phyloP scores from a whole-genome alignment of 2,329 filamentous ascomycete species.

The Epichloe aotearoae region DNA sequence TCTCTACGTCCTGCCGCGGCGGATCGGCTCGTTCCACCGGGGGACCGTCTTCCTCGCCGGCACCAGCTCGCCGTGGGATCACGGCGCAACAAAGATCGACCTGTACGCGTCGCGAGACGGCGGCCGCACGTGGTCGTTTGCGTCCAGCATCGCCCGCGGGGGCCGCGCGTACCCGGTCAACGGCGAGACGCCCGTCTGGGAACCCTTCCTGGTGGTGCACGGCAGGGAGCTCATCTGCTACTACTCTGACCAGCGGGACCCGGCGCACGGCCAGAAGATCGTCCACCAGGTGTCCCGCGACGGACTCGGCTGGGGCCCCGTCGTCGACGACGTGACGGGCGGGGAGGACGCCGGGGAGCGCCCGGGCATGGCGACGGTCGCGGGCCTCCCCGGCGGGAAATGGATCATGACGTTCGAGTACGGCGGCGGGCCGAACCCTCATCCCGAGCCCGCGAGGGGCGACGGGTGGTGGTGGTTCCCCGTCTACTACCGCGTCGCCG shows the following conservation, averaged over 20 bases:
- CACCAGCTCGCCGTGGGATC: background rate
- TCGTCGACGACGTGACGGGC: background rate
- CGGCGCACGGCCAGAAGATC: background rate
- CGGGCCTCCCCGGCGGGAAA: background rate
- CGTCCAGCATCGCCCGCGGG: background rate
- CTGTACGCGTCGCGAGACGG: background rate
- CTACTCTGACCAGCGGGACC: background rate
- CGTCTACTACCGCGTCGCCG: background rate
- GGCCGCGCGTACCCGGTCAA: background rate
- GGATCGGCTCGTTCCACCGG: background rate
- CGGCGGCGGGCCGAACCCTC: background rate
- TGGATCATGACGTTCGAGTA: slow-evolving; percentile 1
- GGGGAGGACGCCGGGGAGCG: background rate
- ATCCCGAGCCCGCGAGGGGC: too few relatives aligned
- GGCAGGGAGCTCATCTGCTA: background rate
- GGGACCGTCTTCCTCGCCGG: background rate
- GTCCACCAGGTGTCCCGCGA: background rate
- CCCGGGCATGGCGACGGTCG: background rate
- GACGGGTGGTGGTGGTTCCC: background rate
- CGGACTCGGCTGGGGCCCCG: background rate
- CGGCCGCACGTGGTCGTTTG: background rate
- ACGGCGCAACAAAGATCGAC: background rate
- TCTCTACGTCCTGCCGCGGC: background rate
- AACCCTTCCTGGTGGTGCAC: background rate
- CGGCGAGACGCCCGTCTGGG: background rate